phyloP scores from a whole-genome alignment of 2,329 filamentous ascomycete genomes.

The Leptographium flavum region DNA sequence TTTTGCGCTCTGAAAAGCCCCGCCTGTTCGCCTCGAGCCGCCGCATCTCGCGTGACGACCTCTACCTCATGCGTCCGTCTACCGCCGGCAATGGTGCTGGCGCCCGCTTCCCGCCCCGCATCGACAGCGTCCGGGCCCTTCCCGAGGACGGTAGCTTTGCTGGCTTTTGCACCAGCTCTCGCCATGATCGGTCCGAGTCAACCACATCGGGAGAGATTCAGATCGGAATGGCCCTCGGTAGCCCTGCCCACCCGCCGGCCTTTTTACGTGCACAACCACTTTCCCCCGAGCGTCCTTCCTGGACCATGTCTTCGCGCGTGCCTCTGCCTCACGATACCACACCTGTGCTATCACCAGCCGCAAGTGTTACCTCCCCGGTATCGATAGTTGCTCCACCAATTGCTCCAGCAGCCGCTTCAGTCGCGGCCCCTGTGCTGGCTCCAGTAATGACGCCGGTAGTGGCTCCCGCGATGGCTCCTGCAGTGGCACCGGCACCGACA shows the following conservation, averaged over 20 bases:
- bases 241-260: slow-evolving; percentile 37
- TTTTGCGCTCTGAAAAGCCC: not conserved
- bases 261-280: not conserved
- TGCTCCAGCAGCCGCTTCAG: slow-evolving; percentile 5
- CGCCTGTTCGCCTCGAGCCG: not conserved
- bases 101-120: not conserved
- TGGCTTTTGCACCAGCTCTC: too few relatives aligned
- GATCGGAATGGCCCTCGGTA: slow-evolving; percentile 65
- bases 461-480: slow-evolving; percentile 1
- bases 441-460: not conserved
- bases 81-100: not conserved
- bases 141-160: slow-evolving; percentile 25
- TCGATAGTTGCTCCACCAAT: not conserved
- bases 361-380: not conserved
- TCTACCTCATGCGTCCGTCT: slow-evolving; percentile 15
- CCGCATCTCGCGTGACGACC: slow-evolving; percentile 26
- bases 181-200: slow-evolving; percentile 27
- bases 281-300: not conserved
- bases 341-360: not conserved
- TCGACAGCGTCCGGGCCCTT: slow-evolving; percentile 20
- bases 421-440: not conserved
- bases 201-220: slow-evolving; percentile 26
- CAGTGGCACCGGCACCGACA: not conserved
- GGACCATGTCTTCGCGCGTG: not conserved
- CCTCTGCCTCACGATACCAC: not conserved